Evolutionary conservation across 2,329 filamentous ascomycete genomes (phyloP).

Genomic region (Cyanodermella asteris): DNA sequence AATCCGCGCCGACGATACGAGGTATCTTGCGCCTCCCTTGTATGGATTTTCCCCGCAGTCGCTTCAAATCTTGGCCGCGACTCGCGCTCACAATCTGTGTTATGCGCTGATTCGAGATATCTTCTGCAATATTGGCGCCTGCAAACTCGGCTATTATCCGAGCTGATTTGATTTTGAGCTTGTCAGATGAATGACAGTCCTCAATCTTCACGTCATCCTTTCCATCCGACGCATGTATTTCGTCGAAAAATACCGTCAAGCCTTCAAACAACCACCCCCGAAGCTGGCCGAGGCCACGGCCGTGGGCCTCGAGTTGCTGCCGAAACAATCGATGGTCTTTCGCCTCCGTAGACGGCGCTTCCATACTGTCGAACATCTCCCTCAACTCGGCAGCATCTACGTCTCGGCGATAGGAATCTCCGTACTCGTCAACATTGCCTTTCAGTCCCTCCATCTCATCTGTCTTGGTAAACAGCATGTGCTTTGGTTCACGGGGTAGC

Average conservation of each 20-base stretch:
- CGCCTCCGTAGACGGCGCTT: conserved; percentile 14
- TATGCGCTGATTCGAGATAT: conserved; percentile 28
- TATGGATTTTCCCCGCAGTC: conserved; percentile 20
- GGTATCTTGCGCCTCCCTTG: conserved; percentile 30
- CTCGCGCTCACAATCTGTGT: conserved; percentile 54
- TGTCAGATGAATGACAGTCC: conserved; percentile 1
- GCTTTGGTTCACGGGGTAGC: conserved; percentile 43
- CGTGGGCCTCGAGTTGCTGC: conserved; percentile 32
- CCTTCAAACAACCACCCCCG: conserved; percentile 28
- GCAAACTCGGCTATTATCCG: conserved; percentile 45
- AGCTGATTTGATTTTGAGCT: conserved; percentile 21
- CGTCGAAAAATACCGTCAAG: conserved; percentile 16
- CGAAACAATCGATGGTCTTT: conserved; percentile 26
- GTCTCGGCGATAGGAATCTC: conserved; percentile 66
- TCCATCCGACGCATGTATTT: not conserved
- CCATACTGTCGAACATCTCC: conserved; percentile 23
- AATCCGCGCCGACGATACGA: conserved; percentile 44
- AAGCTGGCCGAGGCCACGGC: conserved; percentile 27
- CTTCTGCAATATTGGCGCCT: conserved; percentile 35
- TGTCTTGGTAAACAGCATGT: conserved; percentile 50
- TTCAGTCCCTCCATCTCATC: conserved; percentile 32
- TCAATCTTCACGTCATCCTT: conserved; percentile 1
- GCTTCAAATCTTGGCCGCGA: conserved; percentile 19
- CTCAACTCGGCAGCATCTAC: conserved; percentile 40
- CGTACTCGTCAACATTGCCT: conserved; percentile 49